phyloP scores from a whole-genome alignment of 371 early-diverging fungal genomes.

The Furculomyces boomerangus region DNA sequence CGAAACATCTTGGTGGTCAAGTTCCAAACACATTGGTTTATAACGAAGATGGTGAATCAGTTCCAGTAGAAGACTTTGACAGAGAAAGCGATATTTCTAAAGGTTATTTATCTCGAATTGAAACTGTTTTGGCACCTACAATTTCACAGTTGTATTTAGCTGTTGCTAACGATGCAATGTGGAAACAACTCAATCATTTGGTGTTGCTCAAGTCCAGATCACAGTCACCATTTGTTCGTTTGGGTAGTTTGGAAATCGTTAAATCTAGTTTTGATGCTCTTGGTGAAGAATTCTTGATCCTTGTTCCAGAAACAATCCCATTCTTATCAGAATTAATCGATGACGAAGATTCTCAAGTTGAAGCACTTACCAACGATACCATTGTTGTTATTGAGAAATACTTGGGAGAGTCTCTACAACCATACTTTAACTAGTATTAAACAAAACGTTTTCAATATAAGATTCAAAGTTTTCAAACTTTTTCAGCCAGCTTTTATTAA shows the following conservation, averaged over 20 bases:
- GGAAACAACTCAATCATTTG: constrained; percentile 75
- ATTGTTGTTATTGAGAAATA: constrained; percentile 70
- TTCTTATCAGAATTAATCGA: constrained; percentile 91
- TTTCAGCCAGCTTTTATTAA: too few relatives aligned
- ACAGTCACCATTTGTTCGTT: constrained; percentile 48
- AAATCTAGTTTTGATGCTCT: constrained; percentile 65
- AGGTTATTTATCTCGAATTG: constrained; percentile 32
- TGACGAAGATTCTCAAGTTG: constrained; percentile 58
- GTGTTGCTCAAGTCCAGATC: constrained; percentile 59
- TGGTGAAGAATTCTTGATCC: constrained; percentile 79
- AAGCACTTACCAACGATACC: constrained; percentile 59
- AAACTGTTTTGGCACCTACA: constrained; percentile 50
- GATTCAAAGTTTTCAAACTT: too few relatives aligned
- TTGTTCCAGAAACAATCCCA: constrained; percentile 89
- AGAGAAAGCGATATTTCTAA: constrained; percentile 8
- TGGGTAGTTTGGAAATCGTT: constrained; percentile 46
- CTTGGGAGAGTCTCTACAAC: constrained; percentile 69
- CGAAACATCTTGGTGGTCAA: constrained; percentile 45
- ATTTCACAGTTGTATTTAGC: constrained; percentile 68
- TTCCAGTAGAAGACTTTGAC: constrained; percentile 3
- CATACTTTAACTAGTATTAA: constrained; percentile 42
- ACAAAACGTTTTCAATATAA: too few relatives aligned
- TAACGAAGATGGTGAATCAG: constrained; percentile 1
- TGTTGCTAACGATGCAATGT: constrained; percentile 54
- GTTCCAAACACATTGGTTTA: constrained; percentile 28